These are phyloP conservation scores for Boletus subcaerulescens DNA, from an alignment of 768 basidiomycete genomes.

Conservation along the genomic window DNA sequence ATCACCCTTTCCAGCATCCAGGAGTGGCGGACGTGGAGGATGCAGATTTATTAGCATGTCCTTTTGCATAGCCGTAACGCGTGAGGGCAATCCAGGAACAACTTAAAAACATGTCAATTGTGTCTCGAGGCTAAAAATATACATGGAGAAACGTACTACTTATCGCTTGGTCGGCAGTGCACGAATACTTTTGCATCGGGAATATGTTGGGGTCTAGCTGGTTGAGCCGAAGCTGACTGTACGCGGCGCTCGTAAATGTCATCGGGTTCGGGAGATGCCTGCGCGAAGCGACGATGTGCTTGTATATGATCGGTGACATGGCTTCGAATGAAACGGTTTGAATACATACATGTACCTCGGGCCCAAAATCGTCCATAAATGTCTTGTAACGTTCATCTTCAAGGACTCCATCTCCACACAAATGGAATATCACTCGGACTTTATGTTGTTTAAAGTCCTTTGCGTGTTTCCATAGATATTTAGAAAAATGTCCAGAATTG, in stretches of 20 bases:
- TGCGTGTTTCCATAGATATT: conserved; percentile 43
- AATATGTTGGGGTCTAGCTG: conserved; percentile 74
- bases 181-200: conserved; percentile 55
- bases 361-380: conserved; percentile 70
- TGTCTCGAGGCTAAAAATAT: background rate
- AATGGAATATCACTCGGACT: conserved; percentile 59
- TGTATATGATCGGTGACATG: conserved; percentile 2
- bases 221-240: conserved; percentile 68
- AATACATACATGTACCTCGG: conserved; percentile 55
- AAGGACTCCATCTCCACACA: conserved; percentile 68
- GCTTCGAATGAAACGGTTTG: background rate
- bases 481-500: conserved; percentile 45
- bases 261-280: conserved; percentile 60
- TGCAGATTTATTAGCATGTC: conserved; percentile 44
- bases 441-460: conserved; percentile 41
- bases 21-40: conserved; percentile 42
- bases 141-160: conserved; percentile 23
- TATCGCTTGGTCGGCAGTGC: conserved; percentile 41
- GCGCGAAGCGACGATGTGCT: conserved; percentile 78
- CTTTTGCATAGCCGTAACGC: conserved; percentile 41
- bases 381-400: conserved; percentile 64
- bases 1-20: conserved; percentile 25
- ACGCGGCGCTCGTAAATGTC: conserved; percentile 71
- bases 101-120: conserved; percentile 10
- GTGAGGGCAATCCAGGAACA: conserved; percentile 46